These are phyloP conservation scores for Bauhinia variegata DNA, from an alignment of 306 rosid genomes.

Conservation along the genomic window DNA sequence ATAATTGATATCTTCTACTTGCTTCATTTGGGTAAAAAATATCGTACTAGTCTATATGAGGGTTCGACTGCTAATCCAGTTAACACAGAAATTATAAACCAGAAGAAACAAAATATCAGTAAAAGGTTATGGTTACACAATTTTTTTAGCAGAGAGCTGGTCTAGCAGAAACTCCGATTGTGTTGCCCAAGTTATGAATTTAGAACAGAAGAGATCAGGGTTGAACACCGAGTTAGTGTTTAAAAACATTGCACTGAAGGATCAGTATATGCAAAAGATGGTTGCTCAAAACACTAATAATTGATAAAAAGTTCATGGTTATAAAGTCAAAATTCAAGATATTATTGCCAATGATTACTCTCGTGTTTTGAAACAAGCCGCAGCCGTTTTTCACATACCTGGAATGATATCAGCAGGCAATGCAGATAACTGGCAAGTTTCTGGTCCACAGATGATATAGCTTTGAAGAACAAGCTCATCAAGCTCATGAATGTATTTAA, in stretches of 20 bases:
- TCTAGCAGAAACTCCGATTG: too few species aligned
- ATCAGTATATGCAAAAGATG: too few species aligned
- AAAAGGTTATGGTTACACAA: too few species aligned
- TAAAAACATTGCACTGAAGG: background rate
- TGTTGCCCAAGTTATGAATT: too few species aligned
- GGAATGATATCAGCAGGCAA: constrained; percentile 66
- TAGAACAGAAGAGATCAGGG: too few species aligned
- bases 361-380: constrained; percentile 18
- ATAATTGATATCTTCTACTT: background rate
- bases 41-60: constrained; percentile 19
- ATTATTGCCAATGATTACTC: background rate
- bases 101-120: too few species aligned
- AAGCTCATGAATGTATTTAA: constrained; percentile 58
- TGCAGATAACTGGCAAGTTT: constrained; percentile 70
- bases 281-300: too few species aligned
- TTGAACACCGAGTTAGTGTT: too few species aligned
- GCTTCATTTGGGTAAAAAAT: constrained; percentile 17
- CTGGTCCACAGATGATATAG: constrained; percentile 53
- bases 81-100: too few species aligned
- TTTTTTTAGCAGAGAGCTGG: too few species aligned
- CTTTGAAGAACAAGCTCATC: constrained; percentile 59
- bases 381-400: constrained; percentile 51
- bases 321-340: background rate
- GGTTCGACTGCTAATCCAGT: background rate
- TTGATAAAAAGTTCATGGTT: background rate